Evolutionary conservation across 176 grass and related monocot species (phyloP), one percentile per base, ranked within the genome.

Genomic region (Coix lacrymajobi): DNA sequence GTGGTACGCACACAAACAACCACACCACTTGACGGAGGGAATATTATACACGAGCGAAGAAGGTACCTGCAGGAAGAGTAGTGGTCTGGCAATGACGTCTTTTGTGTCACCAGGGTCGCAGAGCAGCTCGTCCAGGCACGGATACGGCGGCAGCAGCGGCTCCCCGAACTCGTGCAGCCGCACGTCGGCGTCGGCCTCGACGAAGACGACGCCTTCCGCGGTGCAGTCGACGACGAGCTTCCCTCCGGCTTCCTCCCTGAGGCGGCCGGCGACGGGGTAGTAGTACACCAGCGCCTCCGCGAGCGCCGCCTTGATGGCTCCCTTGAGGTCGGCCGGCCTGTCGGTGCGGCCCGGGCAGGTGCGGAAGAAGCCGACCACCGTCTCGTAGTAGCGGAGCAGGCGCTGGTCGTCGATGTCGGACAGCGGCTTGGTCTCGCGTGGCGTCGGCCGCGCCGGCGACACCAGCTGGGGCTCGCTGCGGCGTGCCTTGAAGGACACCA

Each of bases 181-280:
- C 71, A 33, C 71, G 71, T 73, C 71, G 1, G 71, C 71, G 44
- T 73, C 45, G 17, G 71, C 71, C 17, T 73, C 45, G 8, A 88
- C 80, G 16, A 88, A 88, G 38, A 62, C 79, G 30, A 88, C 74
- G 0, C 86, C 86, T 32, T 88, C 86, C 38, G 71, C 73, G 6
- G 81, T 88, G 81, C 86, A 88, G n/a, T 84, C 86, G 3, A 84
- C 15, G 43, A 65, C 38, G 1, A 85, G 83, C 57, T 85, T 80
- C 5, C 88, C 44, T 1, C n/a, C 71, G 11, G 24, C 41, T 19
- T 37, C 20, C 49, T 85, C 81, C 32, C 72, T n/a, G 14, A 89
- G 74, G 17, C 82, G 41, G 16, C 87, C 87, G 15, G 87, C 82
- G 20, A 89, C 26, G 20, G 82, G 76, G 51, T 89, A 88, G 79